phyloP scores from a whole-genome alignment of 805 yeast species.

The Candida ortonii region DNA sequence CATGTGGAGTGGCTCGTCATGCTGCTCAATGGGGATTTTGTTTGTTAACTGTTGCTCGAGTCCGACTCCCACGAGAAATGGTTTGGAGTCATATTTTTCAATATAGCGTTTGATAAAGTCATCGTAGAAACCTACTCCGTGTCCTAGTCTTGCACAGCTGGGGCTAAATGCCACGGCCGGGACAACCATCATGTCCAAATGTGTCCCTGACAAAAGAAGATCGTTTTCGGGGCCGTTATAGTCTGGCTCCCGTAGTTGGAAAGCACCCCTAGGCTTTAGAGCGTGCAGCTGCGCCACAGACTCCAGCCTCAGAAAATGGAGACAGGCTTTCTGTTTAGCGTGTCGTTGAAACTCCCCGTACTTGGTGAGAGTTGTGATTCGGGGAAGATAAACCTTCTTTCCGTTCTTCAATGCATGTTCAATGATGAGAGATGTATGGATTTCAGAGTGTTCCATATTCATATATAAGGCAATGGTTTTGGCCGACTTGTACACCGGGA shows the following conservation, averaged over 20 bases:
- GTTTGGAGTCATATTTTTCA: conserved; percentile 33
- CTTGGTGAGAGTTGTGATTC: conserved; percentile 31
- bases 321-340: conserved; percentile 37
- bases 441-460: conserved; percentile 73
- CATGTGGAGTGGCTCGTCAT: conserved; percentile 59
- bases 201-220: conserved; percentile 12
- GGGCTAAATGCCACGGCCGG: conserved; percentile 83
- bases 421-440: conserved; percentile 58
- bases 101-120: conserved; percentile 57
- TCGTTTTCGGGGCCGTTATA: conserved; percentile 22
- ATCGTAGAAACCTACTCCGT: conserved; percentile 93
- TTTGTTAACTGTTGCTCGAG: conserved; percentile 58
- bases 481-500: conserved; percentile 41
- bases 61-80: conserved; percentile 60
- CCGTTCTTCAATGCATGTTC: conserved; percentile 43
- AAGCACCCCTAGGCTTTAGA: conserved; percentile 67
- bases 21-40: conserved; percentile 45
- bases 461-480: conserved; percentile 61
- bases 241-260: conserved; percentile 64
- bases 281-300: conserved; percentile 39
- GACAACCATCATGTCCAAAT: conserved; percentile 66
- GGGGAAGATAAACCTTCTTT: conserved; percentile 59
- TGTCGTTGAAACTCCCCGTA: conserved; percentile 28
- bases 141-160: conserved; percentile 62
- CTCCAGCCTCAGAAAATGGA: conserved; percentile 56